A percentile compares a stretch with the other conserved stretches of the same genome.
Evolutionary conservation across 176 grass and related monocot genomes (phyloP).

Genomic region (Eragrostis nindensis): DNA sequence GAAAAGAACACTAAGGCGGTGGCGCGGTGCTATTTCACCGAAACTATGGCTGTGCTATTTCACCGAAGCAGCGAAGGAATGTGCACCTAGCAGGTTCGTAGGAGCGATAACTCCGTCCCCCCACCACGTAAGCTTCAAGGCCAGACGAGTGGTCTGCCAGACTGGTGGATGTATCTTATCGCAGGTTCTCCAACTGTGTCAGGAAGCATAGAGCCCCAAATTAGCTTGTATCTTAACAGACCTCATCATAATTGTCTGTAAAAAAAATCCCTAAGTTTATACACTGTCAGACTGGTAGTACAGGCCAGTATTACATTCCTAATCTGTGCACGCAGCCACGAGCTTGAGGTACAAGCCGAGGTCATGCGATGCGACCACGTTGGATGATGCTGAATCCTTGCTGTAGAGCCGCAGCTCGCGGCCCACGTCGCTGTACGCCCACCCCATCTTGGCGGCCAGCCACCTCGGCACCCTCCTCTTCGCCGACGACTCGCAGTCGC

Average conservation of each 20-base stretch:
- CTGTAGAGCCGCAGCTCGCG: conserved; percentile 49
- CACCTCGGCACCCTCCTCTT: conserved; percentile 35
- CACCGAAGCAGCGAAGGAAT: no score
- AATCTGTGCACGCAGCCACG: conserved; percentile 41
- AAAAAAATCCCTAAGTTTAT: neutral
- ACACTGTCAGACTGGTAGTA: neutral
- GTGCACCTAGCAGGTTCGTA: no score
- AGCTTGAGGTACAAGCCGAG: conserved; percentile 62
- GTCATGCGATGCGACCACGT: conserved; percentile 52
- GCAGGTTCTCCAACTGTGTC: no score
- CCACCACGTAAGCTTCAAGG: no score
- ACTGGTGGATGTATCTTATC: no score
- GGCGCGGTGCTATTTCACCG: no score
- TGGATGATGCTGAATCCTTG: conserved; percentile 3
- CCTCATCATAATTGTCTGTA: neutral
- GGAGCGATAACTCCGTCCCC: no score
- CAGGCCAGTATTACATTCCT: neutral
- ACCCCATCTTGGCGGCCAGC: conserved; percentile 50
- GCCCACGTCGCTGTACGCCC: conserved; percentile 62
- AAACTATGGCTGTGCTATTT: no score
- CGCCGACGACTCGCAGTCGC: neutral
- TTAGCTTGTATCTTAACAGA: neutral
- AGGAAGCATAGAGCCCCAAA: no score
- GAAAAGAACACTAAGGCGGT: no score
- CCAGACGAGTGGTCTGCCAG: no score